phyloP scores from a whole-genome alignment of 441 rosid species.

The Sinapis alba region DNA sequence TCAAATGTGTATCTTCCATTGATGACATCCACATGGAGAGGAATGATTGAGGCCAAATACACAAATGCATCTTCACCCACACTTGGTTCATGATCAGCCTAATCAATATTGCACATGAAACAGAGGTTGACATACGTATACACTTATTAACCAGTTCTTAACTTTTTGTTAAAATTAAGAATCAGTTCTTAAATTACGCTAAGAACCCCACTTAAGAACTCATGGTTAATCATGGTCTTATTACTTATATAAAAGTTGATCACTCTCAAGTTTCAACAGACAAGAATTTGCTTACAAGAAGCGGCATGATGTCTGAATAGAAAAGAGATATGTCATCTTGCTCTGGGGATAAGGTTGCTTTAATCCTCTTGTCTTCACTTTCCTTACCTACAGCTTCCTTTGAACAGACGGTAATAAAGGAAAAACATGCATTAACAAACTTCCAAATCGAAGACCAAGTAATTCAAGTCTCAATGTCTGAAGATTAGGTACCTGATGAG shows the following conservation, averaged over 20 bases:
- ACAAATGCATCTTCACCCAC: constrained; percentile 88
- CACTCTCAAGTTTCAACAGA: background rate
- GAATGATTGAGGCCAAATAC: constrained; percentile 74
- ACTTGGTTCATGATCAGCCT: constrained; percentile 77
- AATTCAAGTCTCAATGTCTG: background rate
- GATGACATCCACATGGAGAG: constrained; percentile 67
- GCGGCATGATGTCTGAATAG: constrained; percentile 90
- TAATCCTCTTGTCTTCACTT: constrained; percentile 60
- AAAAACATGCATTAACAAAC: background rate
- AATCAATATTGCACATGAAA: constrained; percentile 4
- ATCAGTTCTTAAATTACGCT: no score
- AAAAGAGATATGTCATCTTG: constrained; percentile 82
- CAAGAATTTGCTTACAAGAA: constrained; percentile 60
- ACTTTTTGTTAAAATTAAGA: no score
- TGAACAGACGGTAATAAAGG: constrained; percentile 4
- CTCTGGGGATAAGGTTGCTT: constrained; percentile 42
- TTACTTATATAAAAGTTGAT: background rate
- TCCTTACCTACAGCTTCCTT: constrained; percentile 69
- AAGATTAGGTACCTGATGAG: constrained; percentile 38
- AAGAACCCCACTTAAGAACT: no score
- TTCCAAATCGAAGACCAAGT: background rate
- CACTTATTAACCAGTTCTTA: no score
- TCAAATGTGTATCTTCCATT: constrained; percentile 88
- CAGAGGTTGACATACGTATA: background rate
- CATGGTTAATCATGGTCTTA: no score